phyloP scores from a whole-genome alignment of 2,329 filamentous ascomycete species.

The Penicillium paneum region DNA sequence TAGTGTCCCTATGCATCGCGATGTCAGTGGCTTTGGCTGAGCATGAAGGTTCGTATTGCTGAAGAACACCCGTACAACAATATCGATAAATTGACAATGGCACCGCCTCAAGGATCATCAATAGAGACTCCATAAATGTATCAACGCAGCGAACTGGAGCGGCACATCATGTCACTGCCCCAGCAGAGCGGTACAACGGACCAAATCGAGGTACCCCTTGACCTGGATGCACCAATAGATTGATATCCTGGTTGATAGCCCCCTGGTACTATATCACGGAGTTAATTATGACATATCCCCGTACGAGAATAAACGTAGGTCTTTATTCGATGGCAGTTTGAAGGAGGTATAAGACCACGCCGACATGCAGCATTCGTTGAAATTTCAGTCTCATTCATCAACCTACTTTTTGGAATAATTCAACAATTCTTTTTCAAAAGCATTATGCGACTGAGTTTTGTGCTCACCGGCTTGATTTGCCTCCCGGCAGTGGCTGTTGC shows the following conservation, averaged over 20 bases:
- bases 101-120: not conserved
- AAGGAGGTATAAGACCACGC: not conserved
- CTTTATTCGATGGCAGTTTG: not conserved
- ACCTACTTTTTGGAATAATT: not conserved
- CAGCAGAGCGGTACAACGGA: not conserved
- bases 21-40: not conserved
- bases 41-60: not conserved
- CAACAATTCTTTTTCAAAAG: not conserved
- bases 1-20: not conserved
- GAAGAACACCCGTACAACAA: not conserved
- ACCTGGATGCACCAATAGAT: not conserved
- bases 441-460: not conserved
- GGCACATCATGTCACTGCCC: not conserved
- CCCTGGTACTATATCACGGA: not conserved
- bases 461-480: not conserved
- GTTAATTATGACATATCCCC: not conserved
- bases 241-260: not conserved
- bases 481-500: constrained; percentile 5
- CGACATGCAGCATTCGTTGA: not conserved
- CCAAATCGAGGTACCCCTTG: not conserved
- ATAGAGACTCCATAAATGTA: not conserved
- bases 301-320: not conserved
- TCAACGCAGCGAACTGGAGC: not conserved
- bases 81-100: not conserved
- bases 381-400: not conserved